Evolutionary conservation across 192 early-diverging fungal genomes (phyloP).

Genomic region (Coemansia nantahalensis): DNA sequence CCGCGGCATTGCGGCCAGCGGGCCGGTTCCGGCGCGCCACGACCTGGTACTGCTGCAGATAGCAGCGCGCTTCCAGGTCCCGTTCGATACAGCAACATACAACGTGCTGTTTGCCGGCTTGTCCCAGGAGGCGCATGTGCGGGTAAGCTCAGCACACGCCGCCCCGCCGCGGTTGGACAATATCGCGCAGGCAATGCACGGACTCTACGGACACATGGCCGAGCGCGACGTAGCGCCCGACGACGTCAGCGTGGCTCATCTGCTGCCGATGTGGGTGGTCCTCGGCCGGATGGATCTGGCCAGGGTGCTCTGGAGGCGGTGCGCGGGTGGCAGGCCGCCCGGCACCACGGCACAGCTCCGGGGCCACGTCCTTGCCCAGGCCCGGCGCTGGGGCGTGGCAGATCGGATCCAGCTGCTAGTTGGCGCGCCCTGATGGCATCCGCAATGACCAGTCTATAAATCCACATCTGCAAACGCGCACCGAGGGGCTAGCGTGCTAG

Average conservation of each 20-base stretch:
- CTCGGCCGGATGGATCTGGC: conserved; percentile 3
- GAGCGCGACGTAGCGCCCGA: conserved; percentile 4
- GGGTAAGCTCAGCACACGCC: not conserved
- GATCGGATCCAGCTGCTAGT: not conserved
- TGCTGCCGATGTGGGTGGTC: conserved; percentile 23
- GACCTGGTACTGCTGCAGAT: conserved; percentile 12
- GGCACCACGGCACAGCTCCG: conserved; percentile 8
- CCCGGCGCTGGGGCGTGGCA: conserved; percentile 11
- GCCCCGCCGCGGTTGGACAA: not conserved
- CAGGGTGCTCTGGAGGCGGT: not conserved
- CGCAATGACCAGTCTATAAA: not conserved
- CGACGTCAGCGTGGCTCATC: conserved; percentile 12
- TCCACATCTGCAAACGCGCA: too few species aligned
- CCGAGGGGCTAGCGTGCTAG: too few species aligned
- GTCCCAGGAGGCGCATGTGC: conserved; percentile 8
- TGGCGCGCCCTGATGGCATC: not conserved
- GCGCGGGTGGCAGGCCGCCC: not conserved
- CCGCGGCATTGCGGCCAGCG: too few species aligned
- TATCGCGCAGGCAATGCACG: conserved; percentile 5
- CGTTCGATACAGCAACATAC: conserved; percentile 19
- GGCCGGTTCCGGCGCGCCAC: not conserved
- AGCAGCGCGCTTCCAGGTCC: not conserved
- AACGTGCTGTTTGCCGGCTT: conserved; percentile 21
- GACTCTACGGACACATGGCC: conserved; percentile 13
- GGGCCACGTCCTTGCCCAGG: conserved; percentile 10